These are phyloP conservation scores for Neofusicoccum sp. DNA, from an alignment of 2,329 filamentous ascomycete genomes.

Conservation along the genomic window DNA sequence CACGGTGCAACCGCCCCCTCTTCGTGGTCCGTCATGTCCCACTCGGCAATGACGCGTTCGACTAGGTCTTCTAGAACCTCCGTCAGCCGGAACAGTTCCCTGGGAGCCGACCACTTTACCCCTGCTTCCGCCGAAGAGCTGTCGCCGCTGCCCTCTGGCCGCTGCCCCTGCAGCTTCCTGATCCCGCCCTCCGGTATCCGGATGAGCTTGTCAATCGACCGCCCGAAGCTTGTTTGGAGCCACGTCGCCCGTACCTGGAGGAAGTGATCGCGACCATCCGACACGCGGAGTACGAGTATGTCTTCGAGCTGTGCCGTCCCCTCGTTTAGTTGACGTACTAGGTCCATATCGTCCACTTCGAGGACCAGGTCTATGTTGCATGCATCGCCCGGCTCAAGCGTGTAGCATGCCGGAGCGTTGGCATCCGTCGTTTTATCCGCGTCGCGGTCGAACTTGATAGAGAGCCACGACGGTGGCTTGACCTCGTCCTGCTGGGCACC, in stretches of 20 bases:
- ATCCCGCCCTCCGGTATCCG: slow-evolving; percentile 76
- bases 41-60: slow-evolving; percentile 60
- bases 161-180: slow-evolving; percentile 64
- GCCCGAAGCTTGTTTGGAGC: slow-evolving; percentile 78
- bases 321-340: slow-evolving; percentile 71
- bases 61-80: slow-evolving; percentile 67
- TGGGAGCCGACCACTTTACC: slow-evolving; percentile 76
- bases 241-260: slow-evolving; percentile 76
- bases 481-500: slow-evolving; percentile 45
- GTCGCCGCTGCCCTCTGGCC: slow-evolving; percentile 39
- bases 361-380: slow-evolving; percentile 67
- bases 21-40: slow-evolving; percentile 56
- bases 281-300: slow-evolving; percentile 80
- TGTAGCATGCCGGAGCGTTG: slow-evolving; percentile 50
- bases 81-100: slow-evolving; percentile 85
- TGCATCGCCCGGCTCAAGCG: slow-evolving; percentile 81
- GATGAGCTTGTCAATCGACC: slow-evolving; percentile 85
- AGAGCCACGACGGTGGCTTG: slow-evolving; percentile 65
- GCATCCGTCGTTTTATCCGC: slow-evolving; percentile 34
- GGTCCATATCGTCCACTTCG: slow-evolving; percentile 61
- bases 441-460: slow-evolving; percentile 60
- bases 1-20: slow-evolving; percentile 47
- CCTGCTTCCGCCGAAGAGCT: slow-evolving; percentile 35
- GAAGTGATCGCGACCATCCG: slow-evolving; percentile 86
- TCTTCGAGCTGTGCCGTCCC: slow-evolving; percentile 69